Conservation (phyloP, 2,329 filamentous ascomycete genomes). For the Cytospora leucostoma region DNA sequence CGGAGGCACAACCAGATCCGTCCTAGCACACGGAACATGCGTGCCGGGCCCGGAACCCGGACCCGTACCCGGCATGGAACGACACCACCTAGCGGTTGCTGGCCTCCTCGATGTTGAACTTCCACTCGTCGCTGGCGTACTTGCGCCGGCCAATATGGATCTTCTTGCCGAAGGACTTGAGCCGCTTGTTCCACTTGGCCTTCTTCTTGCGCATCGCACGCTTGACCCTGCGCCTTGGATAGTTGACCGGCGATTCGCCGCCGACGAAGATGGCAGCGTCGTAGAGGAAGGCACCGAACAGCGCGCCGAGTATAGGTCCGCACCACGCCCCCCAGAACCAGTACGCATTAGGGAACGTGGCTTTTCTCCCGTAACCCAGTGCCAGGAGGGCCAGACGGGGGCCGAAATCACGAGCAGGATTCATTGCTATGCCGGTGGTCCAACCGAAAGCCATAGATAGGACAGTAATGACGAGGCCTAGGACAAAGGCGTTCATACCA, state of each 20-base stretch:
- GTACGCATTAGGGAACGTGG: constrained; percentile 44
- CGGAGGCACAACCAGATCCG: background rate
- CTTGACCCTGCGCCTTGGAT: constrained; percentile 46
- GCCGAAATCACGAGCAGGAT: constrained; percentile 52
- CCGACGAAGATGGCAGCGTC: constrained; percentile 53
- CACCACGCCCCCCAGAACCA: constrained; percentile 49
- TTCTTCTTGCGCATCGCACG: constrained; percentile 47
- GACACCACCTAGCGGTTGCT: background rate
- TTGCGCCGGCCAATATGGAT: constrained; percentile 16
- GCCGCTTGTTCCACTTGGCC: constrained; percentile 32
- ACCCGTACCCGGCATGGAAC: background rate
- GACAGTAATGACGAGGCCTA: constrained; percentile 45
- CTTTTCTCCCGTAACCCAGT: constrained; percentile 44
- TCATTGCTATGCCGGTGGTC: constrained; percentile 50
- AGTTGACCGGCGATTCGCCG: constrained; percentile 53
- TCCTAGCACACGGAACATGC: background rate
- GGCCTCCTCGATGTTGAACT: constrained; percentile 19
- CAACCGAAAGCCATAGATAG: constrained; percentile 45
- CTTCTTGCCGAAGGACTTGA: constrained; percentile 14
- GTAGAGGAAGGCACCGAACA: constrained; percentile 50
- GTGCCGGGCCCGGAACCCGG: background rate
- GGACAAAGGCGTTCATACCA: constrained; percentile 52
- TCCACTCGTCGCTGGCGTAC: constrained; percentile 27
- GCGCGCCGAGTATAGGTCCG: constrained; percentile 41
- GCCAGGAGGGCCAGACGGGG: constrained; percentile 48